These are phyloP conservation scores for Diaporthe citriasiana DNA, from an alignment of 2,329 filamentous ascomycete genomes.

Conservation along the genomic window DNA sequence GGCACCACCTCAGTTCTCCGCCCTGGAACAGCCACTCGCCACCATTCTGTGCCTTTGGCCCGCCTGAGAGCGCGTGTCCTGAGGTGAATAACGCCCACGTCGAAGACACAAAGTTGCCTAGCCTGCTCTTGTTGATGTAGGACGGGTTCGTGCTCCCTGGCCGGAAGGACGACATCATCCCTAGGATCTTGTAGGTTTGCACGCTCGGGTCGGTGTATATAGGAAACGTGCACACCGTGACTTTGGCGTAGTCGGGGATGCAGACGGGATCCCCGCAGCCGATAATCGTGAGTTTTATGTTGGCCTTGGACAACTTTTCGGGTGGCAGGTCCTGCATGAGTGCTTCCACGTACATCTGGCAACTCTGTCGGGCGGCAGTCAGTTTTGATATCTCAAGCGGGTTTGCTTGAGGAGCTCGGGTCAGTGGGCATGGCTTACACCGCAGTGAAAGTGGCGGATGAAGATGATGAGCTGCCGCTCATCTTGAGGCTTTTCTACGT, in stretches of 20 bases:
- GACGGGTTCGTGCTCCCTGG: neutral
- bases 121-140: slow-evolving; percentile 21
- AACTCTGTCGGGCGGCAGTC: slow-evolving; percentile 23
- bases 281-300: slow-evolving; percentile 17
- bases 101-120: neutral
- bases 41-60: slow-evolving; percentile 19
- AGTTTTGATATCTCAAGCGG: neutral
- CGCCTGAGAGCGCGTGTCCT: neutral
- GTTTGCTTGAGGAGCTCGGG: neutral
- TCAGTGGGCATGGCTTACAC: slow-evolving; percentile 13
- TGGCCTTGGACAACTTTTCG: slow-evolving; percentile 18
- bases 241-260: slow-evolving; percentile 11
- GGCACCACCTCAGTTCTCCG: slow-evolving; percentile 24
- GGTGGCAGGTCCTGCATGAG: slow-evolving; percentile 13
- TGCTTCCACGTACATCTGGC: slow-evolving; percentile 23
- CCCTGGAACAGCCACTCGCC: slow-evolving; percentile 36
- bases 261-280: slow-evolving; percentile 26
- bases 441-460: slow-evolving; percentile 36
- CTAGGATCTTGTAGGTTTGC: slow-evolving; percentile 11
- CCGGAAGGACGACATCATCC: slow-evolving; percentile 12
- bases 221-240: slow-evolving; percentile 8
- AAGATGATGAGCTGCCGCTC: slow-evolving; percentile 35
- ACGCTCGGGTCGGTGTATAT: slow-evolving; percentile 32
- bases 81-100: neutral
- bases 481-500: slow-evolving; percentile 9